Percentiles rank a stretch among this genome's conserved stretches.
Conservation (phyloP, 2,329 filamentous ascomycete species). For the Colletotrichum incanum region DNA sequence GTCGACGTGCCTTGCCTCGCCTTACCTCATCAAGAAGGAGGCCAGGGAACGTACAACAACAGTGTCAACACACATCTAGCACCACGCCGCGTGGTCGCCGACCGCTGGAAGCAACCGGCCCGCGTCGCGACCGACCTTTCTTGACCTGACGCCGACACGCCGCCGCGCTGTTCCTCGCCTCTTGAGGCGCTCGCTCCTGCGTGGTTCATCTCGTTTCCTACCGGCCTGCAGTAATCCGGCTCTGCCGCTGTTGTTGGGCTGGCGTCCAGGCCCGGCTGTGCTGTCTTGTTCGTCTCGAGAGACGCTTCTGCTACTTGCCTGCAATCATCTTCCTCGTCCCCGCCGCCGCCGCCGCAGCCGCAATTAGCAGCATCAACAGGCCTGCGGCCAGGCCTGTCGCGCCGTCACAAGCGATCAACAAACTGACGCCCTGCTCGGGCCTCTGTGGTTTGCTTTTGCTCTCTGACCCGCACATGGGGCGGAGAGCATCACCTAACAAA, state of each 20-base stretch:
- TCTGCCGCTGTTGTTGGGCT: slow-evolving; percentile 21
- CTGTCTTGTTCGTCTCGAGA: slow-evolving; percentile 10
- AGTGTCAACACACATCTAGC: slow-evolving; percentile 8
- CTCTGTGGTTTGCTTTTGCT: slow-evolving; percentile 1
- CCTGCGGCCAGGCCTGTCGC: slow-evolving; percentile 19
- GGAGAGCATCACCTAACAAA: slow-evolving; percentile 11
- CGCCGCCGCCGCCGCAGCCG: neutral
- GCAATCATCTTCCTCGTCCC: slow-evolving; percentile 16
- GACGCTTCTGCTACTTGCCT: slow-evolving; percentile 22
- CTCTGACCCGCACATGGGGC: neutral
- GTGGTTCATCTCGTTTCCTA: slow-evolving; percentile 22
- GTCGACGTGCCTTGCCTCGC: slow-evolving; percentile 20
- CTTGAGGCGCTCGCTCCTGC: slow-evolving; percentile 9
- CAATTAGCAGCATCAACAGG: slow-evolving; percentile 12
- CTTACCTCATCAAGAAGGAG: slow-evolving; percentile 20
- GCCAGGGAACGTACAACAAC: neutral
- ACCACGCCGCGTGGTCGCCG: slow-evolving; percentile 24
- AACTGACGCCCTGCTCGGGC: slow-evolving; percentile 24
- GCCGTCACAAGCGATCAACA: slow-evolving; percentile 20
- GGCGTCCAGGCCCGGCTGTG: slow-evolving; percentile 27
- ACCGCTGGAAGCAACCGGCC: slow-evolving; percentile 26
- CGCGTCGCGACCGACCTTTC: slow-evolving; percentile 30
- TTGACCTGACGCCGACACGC: slow-evolving; percentile 35
- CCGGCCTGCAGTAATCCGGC: slow-evolving; percentile 1
- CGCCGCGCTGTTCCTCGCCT: slow-evolving; percentile 22